A percentile compares a stretch with the other conserved stretches of the same genome.
Evolutionary conservation across 192 early-diverging fungal species (phyloP).

Genomic region (Oehlia diaphana): DNA sequence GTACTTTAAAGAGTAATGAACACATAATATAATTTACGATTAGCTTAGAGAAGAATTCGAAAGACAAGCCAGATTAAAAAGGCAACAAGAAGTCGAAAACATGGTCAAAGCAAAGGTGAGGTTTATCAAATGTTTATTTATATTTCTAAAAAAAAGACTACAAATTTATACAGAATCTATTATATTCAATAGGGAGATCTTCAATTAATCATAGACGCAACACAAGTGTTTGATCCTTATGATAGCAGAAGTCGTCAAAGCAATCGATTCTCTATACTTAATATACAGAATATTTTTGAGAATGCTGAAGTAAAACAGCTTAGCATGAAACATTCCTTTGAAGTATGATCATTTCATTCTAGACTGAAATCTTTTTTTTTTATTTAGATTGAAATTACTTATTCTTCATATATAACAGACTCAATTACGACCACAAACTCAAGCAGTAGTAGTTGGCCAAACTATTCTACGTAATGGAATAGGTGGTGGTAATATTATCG

Average conservation of each 20-base stretch:
- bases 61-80: constrained; percentile 55
- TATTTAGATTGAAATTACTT: neutral
- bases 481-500: constrained; percentile 77
- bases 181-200: constrained; percentile 40
- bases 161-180: neutral
- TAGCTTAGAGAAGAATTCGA: constrained; percentile 70
- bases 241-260: constrained; percentile 38
- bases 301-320: constrained; percentile 48
- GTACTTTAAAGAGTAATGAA: neutral
- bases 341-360: constrained; percentile 36
- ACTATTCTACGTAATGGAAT: constrained; percentile 67
- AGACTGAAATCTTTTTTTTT: neutral
- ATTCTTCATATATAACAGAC: constrained; percentile 39
- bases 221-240: constrained; percentile 50
- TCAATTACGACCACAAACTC: constrained; percentile 52
- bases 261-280: constrained; percentile 35
- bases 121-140: neutral
- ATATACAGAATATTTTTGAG: neutral
- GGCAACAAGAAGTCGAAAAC: constrained; percentile 65
- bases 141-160: no score
- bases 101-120: constrained; percentile 59
- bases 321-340: constrained; percentile 64
- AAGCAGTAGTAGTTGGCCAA: constrained; percentile 54
- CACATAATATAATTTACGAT: neutral
- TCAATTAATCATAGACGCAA: constrained; percentile 52